Conservation (phyloP, 352 stramenopile species). For the Aphanomyces cochlioides region DNA sequence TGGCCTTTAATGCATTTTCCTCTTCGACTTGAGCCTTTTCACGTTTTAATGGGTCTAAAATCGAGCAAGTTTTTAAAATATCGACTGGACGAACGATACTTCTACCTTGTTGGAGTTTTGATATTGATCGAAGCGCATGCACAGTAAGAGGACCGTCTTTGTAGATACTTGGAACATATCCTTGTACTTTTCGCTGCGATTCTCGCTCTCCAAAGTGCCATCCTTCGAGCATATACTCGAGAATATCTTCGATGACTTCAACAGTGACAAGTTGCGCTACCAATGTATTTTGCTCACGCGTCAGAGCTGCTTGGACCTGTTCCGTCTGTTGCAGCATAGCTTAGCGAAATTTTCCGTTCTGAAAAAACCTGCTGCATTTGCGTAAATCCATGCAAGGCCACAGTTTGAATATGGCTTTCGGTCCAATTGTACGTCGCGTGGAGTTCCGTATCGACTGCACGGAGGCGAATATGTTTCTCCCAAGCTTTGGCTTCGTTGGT, state of each 20-base stretch:
- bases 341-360: background rate
- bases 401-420: slow-evolving; percentile 83
- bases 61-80: background rate
- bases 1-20: slow-evolving; percentile 3
- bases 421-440: slow-evolving; percentile 83
- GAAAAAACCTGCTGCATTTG: slow-evolving; percentile 69
- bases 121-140: slow-evolving; percentile 59
- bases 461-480: slow-evolving; percentile 64
- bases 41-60: background rate
- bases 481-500: slow-evolving; percentile 63
- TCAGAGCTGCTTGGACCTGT: slow-evolving; percentile 73
- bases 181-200: slow-evolving; percentile 59
- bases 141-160: slow-evolving; percentile 65
- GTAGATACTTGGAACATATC: slow-evolving; percentile 84
- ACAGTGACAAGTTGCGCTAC: slow-evolving; percentile 77
- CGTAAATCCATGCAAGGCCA: slow-evolving; percentile 86
- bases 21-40: slow-evolving; percentile 19
- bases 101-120: slow-evolving; percentile 31
- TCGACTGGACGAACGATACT: background rate
- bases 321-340: slow-evolving; percentile 32
- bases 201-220: slow-evolving; percentile 94
- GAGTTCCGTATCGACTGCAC: slow-evolving; percentile 89
- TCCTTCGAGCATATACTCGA: slow-evolving; percentile 95
- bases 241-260: slow-evolving; percentile 92
- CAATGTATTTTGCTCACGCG: slow-evolving; percentile 83